phyloP scores from a whole-genome alignment of 257 asterid species.

The Schizonepeta tenuifolia region DNA sequence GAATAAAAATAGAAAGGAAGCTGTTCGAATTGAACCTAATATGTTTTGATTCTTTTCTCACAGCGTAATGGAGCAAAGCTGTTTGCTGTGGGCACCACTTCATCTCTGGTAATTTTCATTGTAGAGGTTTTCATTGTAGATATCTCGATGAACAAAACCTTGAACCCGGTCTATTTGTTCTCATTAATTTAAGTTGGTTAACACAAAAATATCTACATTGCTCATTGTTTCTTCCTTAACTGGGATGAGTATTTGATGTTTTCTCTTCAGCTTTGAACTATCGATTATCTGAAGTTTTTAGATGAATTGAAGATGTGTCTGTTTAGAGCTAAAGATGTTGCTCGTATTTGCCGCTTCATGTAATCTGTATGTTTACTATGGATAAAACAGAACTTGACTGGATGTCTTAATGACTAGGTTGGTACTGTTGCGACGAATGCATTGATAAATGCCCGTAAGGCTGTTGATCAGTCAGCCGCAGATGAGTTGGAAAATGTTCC shows the following conservation, averaged over 20 bases:
- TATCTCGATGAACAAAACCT: constrained; percentile 2
- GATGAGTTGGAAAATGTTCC: constrained; percentile 84
- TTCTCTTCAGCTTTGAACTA: neutral
- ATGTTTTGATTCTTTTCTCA: constrained; percentile 17
- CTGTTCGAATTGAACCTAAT: constrained; percentile 20
- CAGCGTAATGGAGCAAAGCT: constrained; percentile 91
- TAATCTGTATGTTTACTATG: neutral
- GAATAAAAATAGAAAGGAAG: neutral
- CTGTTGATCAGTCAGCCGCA: constrained; percentile 57
- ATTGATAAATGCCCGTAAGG: constrained; percentile 72
- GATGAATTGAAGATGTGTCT: neutral
- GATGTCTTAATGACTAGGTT: constrained; percentile 51
- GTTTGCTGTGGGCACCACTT: constrained; percentile 88
- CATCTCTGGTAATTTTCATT: constrained; percentile 71
- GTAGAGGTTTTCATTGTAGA: neutral
- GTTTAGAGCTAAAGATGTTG: neutral
- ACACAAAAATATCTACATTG: neutral
- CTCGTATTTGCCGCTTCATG: neutral
- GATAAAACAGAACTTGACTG: constrained; percentile 16
- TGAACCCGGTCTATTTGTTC: neutral
- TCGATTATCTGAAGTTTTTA: neutral
- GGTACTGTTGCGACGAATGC: constrained; percentile 78
- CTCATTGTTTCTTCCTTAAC: neutral
- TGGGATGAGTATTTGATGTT: neutral
- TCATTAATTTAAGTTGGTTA: constrained; percentile 11